A percentile compares a stretch with the other conserved stretches of the same genome.
These are phyloP conservation scores for Teunomyces tritomae DNA, from an alignment of 805 yeast species.

Conservation along the genomic window DNA sequence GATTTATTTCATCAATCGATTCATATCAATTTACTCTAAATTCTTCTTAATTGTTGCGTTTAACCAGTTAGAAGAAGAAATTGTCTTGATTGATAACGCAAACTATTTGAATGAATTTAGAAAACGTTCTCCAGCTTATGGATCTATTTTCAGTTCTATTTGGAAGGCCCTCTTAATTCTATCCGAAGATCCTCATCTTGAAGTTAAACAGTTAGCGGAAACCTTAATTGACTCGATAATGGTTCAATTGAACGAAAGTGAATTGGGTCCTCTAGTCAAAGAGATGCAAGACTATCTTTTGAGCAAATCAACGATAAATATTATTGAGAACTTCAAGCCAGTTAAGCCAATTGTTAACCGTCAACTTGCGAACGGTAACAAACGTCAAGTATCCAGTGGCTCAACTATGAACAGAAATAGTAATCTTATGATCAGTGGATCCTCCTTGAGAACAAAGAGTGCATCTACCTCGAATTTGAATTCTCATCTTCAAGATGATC, in stretches of 20 bases:
- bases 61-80: slow-evolving; percentile 78
- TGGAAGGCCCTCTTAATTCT: slow-evolving; percentile 83
- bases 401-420: slow-evolving; percentile 20
- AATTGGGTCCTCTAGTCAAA: slow-evolving; percentile 58
- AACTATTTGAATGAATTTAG: slow-evolving; percentile 60
- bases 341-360: slow-evolving; percentile 36
- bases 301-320: slow-evolving; percentile 45
- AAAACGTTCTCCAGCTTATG: slow-evolving; percentile 75
- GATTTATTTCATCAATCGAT: slow-evolving; percentile 70
- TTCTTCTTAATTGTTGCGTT: slow-evolving; percentile 86
- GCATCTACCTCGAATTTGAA: slow-evolving; percentile 22
- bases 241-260: slow-evolving; percentile 60
- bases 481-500: slow-evolving; percentile 9
- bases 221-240: slow-evolving; percentile 73
- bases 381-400: slow-evolving; percentile 24
- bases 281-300: slow-evolving; percentile 65
- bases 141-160: slow-evolving; percentile 77
- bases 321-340: slow-evolving; percentile 40
- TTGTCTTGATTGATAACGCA: slow-evolving; percentile 61
- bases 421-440: slow-evolving; percentile 28
- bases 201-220: slow-evolving; percentile 71
- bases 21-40: slow-evolving; percentile 64
- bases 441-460: slow-evolving; percentile 26
- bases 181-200: slow-evolving; percentile 85
- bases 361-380: slow-evolving; percentile 18